Evolutionary conservation across 345 rosid genomes (phyloP).

Genomic region (Chamaenerion angustifolium): DNA sequence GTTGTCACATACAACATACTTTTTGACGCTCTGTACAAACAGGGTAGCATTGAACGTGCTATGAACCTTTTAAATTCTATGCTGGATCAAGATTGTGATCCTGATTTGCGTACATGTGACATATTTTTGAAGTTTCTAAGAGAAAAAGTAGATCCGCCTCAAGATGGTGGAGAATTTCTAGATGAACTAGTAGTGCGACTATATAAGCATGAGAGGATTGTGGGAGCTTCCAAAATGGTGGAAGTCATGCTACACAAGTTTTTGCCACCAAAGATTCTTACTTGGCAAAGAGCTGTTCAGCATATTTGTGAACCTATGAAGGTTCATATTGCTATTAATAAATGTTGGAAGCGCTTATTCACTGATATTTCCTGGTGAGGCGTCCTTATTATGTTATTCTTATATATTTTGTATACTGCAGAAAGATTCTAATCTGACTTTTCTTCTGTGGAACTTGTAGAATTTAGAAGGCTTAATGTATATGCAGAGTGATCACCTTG

Average conservation of each 20-base stretch:
- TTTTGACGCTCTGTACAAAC: slow-evolving; percentile 55
- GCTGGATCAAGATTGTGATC: slow-evolving; percentile 72
- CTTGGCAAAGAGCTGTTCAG: slow-evolving; percentile 57
- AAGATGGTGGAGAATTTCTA: slow-evolving; percentile 58
- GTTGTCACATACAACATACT: slow-evolving; percentile 80
- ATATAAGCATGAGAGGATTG: slow-evolving; percentile 42
- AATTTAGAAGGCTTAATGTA: too few relatives aligned
- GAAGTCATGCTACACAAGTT: slow-evolving; percentile 65
- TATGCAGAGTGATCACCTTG: too few relatives aligned
- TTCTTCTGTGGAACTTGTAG: too few relatives aligned
- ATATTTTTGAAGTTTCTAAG: slow-evolving; percentile 46
- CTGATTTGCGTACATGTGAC: slow-evolving; percentile 67
- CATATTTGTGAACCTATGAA: slow-evolving; percentile 59
- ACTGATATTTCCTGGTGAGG: slow-evolving; percentile 18
- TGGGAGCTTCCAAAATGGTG: slow-evolving; percentile 57
- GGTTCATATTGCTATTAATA: slow-evolving; percentile 45
- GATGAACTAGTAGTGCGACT: slow-evolving; percentile 67
- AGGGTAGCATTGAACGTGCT: slow-evolving; percentile 43
- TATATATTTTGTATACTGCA: too few relatives aligned
- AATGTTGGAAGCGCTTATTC: slow-evolving; percentile 45
- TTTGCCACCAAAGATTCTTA: slow-evolving; percentile 43
- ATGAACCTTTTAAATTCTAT: slow-evolving; percentile 68
- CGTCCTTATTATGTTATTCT: neutral
- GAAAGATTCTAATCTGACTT: too few relatives aligned
- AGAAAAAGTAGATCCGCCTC: slow-evolving; percentile 58